Base-by-base conservation (phyloP, 2,329 filamentous ascomycete genomes). In the Orbilia ellipsospora region DNA sequence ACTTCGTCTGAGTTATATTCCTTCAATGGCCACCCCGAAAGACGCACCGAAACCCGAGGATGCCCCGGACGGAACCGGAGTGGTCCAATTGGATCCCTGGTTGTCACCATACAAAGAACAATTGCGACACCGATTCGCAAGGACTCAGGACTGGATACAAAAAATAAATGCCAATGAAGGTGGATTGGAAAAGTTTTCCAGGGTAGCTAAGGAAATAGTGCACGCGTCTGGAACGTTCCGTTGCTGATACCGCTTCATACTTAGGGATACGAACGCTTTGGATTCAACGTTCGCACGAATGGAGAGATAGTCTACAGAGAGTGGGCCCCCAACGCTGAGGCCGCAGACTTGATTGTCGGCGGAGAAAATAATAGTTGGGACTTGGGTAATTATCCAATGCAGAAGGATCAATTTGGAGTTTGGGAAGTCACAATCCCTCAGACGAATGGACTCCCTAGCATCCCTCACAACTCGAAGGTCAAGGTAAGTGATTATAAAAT, bases 401-500 rank as follows among this genome's bases (percentile, higher is more conserved):
- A 88, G 80, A 95, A 92, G 84, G 88, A 96, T 80, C 83, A 87
- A 48, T 98, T 89, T 81, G 95, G 95, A 3, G 90, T 96, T 28
- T 99, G 94, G 84, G 91, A 96, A 81, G 89, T 97, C 62, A 88
- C 85, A 0, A 80, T 99, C 7, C 91, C 92, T 10, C 88, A 91
- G 55, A 88, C 87, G 70, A 83, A 93, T 80, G 93, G 94, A 40
- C 84, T 91, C 77, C 87, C 92, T 52, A 90, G 89, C 2, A 97
- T 99, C 80, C 87, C 90, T 57, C 95, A 99, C 84, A 93, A 97
- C 79, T 96, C 93, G 80, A 99, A 97, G 84, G 84, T 99, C 83
- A 99, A 99, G 90, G 94, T 94, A 81, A 76, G 83, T 4, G 7
- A 28, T 4, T 36, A 10, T 36, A 36, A 7, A 7, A 36, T 36